Conservation (phyloP, 73 alveolate species). For the Paramecium caudatum region DNA sequence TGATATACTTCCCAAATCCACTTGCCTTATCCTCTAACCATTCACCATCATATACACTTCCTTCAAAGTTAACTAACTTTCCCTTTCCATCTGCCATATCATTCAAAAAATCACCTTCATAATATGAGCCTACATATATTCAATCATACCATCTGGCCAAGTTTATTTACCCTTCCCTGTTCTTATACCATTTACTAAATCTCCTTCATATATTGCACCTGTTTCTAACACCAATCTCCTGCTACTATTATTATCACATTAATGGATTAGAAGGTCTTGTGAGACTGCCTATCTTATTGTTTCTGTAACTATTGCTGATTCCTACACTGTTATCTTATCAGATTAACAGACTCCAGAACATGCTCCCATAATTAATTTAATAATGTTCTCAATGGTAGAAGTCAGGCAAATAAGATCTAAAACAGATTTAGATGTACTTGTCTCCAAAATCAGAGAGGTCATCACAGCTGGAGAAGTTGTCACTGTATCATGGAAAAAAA, state of each 20-base stretch:
- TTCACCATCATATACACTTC: conserved; percentile 83
- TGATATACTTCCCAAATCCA: conserved; percentile 50
- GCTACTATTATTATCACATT: not conserved
- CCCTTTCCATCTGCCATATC: conserved; percentile 78
- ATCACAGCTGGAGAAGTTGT: not conserved
- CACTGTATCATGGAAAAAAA: not conserved
- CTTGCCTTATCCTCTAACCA: conserved; percentile 76
- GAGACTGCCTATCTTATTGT: not conserved
- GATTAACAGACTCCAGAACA: conserved; percentile 62
- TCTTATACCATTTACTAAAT: conserved; percentile 65
- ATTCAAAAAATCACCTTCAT: conserved; percentile 62
- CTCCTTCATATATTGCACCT: conserved; percentile 58
- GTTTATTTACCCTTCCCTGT: conserved; percentile 66
- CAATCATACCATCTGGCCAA: conserved; percentile 73
- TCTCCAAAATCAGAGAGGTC: not conserved
- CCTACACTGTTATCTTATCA: not conserved
- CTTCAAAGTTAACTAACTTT: conserved; percentile 81
- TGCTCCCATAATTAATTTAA: not conserved
- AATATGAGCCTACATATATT: conserved; percentile 49
- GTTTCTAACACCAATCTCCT: conserved; percentile 2
- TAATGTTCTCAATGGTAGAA: not conserved
- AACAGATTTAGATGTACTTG: not conserved
- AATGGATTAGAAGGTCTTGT: not conserved
- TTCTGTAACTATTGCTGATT: conserved; percentile 37
- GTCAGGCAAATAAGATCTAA: not conserved